Evolutionary conservation across 176 grass and related monocot species (phyloP).

Genomic region (Hordeum vulgare): MorexV3_pseudomolecules_assembly NC_058520.1:72718910-72719409

Average conservation of each 20-base stretch:
- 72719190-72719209: not conserved
- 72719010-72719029: constrained; percentile 43
- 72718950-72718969: constrained; percentile 18
- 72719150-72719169: too few species aligned
- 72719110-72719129: too few species aligned
- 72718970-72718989: too few species aligned
- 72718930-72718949: constrained; percentile 5
- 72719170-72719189: not conserved
- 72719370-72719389: too few species aligned
- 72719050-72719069: not conserved
- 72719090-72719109: too few species aligned
- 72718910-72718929: too few species aligned
- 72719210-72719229: not conserved
- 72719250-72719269: not conserved
- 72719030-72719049: not conserved
- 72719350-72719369: too few species aligned
- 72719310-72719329: not conserved
- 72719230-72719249: not conserved
- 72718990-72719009: constrained; percentile 27
- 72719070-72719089: not conserved
- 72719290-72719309: not conserved
- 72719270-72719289: not conserved
- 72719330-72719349: not conserved
- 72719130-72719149: not conserved
- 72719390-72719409: too few species aligned